Conservation (phyloP, 2,329 filamentous ascomycete genomes). For the Venturia oleaginea region DNA sequence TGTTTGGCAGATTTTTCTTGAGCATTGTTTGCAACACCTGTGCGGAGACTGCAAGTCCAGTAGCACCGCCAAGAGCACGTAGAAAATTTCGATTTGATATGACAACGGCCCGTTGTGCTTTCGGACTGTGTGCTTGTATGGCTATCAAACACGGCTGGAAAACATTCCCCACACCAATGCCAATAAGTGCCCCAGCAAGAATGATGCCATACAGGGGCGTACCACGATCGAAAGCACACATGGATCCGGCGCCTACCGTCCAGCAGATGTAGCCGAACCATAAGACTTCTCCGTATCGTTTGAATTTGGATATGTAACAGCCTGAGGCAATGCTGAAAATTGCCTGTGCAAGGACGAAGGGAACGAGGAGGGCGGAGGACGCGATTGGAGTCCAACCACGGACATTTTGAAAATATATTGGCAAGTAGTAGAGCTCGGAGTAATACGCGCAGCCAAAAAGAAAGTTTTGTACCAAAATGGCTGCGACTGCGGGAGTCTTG, state of each 20-base stretch:
- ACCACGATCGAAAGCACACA: conserved; percentile 39
- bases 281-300: conserved; percentile 49
- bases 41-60: conserved; percentile 39
- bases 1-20: conserved; percentile 17
- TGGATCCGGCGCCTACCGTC: conserved; percentile 46
- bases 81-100: conserved; percentile 56
- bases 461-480: conserved; percentile 50
- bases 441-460: conserved; percentile 53
- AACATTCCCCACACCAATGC: conserved; percentile 44
- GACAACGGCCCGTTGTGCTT: conserved; percentile 50
- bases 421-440: conserved; percentile 50
- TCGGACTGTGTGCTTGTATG: conserved; percentile 38
- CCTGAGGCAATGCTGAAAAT: conserved; percentile 41
- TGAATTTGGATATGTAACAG: conserved; percentile 47
- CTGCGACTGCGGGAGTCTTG: conserved; percentile 42
- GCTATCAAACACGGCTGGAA: conserved; percentile 36
- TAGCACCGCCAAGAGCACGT: conserved; percentile 48
- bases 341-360: conserved; percentile 42
- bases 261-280: conserved; percentile 40
- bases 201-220: conserved; percentile 31
- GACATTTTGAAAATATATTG: conserved; percentile 54
- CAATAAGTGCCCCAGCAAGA: conserved; percentile 44
- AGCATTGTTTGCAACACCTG: conserved; percentile 32
- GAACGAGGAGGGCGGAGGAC: conserved; percentile 44
- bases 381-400: conserved; percentile 35